Evolutionary conservation across 2,329 filamentous ascomycete species (phyloP).

Genomic region (Coleophoma crateriformis): DNA sequence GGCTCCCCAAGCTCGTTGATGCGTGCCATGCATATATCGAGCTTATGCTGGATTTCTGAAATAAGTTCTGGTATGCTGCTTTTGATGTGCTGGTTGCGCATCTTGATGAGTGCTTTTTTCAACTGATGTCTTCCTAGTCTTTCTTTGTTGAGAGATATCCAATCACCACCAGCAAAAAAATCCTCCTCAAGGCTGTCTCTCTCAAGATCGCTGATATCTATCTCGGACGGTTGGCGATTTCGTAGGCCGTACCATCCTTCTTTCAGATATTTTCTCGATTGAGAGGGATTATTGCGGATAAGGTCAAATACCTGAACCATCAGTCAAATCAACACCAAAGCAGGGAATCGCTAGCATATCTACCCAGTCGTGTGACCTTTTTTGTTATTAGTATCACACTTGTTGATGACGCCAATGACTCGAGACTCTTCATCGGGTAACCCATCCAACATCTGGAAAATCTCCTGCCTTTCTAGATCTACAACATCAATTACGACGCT

Average conservation of each 20-base stretch:
- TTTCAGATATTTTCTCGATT: slow-evolving; percentile 26
- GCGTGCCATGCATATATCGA: slow-evolving; percentile 2
- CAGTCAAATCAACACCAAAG: neutral
- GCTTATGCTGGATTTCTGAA: slow-evolving; percentile 6
- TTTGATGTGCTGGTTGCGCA: slow-evolving; percentile 11
- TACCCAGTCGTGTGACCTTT: slow-evolving; percentile 26
- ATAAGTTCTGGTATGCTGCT: slow-evolving; percentile 7
- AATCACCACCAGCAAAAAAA: slow-evolving; percentile 12
- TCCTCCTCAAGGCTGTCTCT: slow-evolving; percentile 6
- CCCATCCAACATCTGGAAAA: slow-evolving; percentile 25
- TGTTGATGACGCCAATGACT: slow-evolving; percentile 37
- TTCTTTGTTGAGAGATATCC: slow-evolving; percentile 8
- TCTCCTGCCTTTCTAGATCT: slow-evolving; percentile 31
- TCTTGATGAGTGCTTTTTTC: slow-evolving; percentile 8
- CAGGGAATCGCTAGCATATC: slow-evolving; percentile 16
- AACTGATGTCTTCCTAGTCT: slow-evolving; percentile 11
- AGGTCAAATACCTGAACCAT: slow-evolving; percentile 8
- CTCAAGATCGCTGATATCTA: slow-evolving; percentile 20
- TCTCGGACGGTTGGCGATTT: slow-evolving; percentile 29
- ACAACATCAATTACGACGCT: slow-evolving; percentile 35
- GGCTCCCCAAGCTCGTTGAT: slow-evolving; percentile 7
- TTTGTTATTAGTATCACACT: slow-evolving; percentile 29
- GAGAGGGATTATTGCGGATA: slow-evolving; percentile 8
- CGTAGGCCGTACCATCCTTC: slow-evolving; percentile 38
- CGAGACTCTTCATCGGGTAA: slow-evolving; percentile 15